Conservation (phyloP, 371 early-diverging fungal species). For the Nematocida homosporus region DNA sequence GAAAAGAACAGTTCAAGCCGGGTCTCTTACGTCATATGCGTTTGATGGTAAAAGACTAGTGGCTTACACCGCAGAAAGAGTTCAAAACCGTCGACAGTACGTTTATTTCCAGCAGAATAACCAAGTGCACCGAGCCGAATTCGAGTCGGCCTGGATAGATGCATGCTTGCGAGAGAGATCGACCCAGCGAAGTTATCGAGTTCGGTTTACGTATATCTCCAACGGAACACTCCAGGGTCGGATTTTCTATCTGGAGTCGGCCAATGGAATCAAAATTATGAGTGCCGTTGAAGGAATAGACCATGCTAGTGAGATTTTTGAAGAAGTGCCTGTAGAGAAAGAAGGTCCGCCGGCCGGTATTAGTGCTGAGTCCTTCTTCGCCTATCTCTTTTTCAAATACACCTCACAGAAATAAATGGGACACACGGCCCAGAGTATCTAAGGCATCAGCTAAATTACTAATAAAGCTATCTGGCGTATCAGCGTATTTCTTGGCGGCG, state of each 20-base stretch:
- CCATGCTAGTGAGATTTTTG: slow-evolving; percentile 41
- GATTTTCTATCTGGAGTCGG: slow-evolving; percentile 23
- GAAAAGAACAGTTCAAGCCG: background rate
- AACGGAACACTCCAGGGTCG: slow-evolving; percentile 5
- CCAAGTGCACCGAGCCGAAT: background rate
- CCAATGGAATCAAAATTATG: slow-evolving; percentile 27
- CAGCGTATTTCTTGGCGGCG: slow-evolving; percentile 25
- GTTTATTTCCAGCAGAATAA: background rate
- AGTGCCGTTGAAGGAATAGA: slow-evolving; percentile 40
- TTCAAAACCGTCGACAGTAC: background rate
- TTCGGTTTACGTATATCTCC: background rate
- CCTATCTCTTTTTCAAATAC: slow-evolving; percentile 13
- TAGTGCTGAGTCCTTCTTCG: background rate
- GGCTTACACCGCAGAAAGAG: slow-evolving; percentile 23
- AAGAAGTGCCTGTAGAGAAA: slow-evolving; percentile 16
- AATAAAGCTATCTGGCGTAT: slow-evolving; percentile 20
- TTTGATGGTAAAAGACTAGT: background rate
- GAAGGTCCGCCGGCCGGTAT: background rate
- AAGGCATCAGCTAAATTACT: slow-evolving; percentile 10
- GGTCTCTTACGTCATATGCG: slow-evolving; percentile 9
- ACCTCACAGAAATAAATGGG: slow-evolving; percentile 30
- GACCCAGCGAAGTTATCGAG: background rate
- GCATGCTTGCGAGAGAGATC: background rate
- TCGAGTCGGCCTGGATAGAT: background rate
- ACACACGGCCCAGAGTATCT: slow-evolving; percentile 2